Base-by-base conservation (phyloP, 2,329 filamentous ascomycete species). In the Salinomyces thailandicus region DNA sequence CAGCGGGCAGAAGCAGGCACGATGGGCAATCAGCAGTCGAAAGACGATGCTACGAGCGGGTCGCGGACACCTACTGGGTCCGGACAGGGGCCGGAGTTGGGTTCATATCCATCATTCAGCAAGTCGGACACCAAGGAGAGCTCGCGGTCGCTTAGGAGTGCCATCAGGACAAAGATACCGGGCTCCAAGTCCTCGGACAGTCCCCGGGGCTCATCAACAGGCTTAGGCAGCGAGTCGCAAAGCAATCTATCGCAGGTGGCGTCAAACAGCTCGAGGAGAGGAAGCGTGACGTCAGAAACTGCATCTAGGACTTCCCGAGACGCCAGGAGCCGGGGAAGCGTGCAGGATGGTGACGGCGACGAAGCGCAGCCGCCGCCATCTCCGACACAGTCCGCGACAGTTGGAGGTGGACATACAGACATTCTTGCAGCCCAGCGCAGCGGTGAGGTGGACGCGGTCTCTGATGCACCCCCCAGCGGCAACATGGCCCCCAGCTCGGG, bases 91-190 rank as follows among this genome's bases (percentile, higher is more conserved):
- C 76, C 82, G 24, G 69, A 73, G 43, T 67, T 95, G 41, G 81
- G 85, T 60, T 83, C 85, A 18, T 93, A 91, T 61, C 89, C 87
- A 18, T 94, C 89, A 18, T 89, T 96, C 59, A 83, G 80, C 64
- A 81, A 82, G 58, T 85, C 86, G 38, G 89, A 96, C 58, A 96
- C 89, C 18, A 89, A 87, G 59, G 87, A 94, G 48, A 95, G 86
- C 5, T 77, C 81, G 19, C 81, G 86, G 47, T 95, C 87, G 4
- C 79, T 95, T 60, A 77, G 84, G 49, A 81, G 78, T 26, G 74
- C 74, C 6, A 73, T 96, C 49, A 75, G 85, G 42, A 93, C 85
- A 44, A 95, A 95, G 64, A 95, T 94, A 42, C 85, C 83, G 2
- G 83, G 81, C 22, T 69, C 55, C 48, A 69, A 69, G 44, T 53